These are phyloP conservation scores for Dalbergia oliveri DNA, from an alignment of 306 rosid genomes.

Conservation along the genomic window DNA sequence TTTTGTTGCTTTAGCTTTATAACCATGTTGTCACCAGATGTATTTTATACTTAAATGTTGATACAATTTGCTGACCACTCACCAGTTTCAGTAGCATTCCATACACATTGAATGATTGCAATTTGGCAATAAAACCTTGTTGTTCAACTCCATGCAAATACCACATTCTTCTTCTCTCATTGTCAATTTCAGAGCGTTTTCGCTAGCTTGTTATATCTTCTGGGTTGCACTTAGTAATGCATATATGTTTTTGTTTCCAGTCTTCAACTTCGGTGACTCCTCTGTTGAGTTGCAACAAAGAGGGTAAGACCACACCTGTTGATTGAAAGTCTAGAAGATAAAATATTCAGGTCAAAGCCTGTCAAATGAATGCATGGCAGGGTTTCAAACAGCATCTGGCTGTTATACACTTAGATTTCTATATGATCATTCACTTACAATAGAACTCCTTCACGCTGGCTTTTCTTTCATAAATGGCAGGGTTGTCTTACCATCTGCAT, in stretches of 20 bases:
- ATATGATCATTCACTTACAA: slow-evolving; percentile 55
- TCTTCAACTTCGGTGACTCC: slow-evolving; percentile 85
- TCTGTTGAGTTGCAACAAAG: slow-evolving; percentile 86
- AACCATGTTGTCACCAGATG: neutral
- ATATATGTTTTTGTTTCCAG: slow-evolving; percentile 73
- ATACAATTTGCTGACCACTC: slow-evolving; percentile 35
- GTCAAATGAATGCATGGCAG: neutral
- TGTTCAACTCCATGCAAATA: slow-evolving; percentile 88
- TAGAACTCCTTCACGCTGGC: slow-evolving; percentile 91
- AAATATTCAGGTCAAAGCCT: slow-evolving; percentile 30
- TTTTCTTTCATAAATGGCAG: slow-evolving; percentile 78
- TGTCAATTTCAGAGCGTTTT: slow-evolving; percentile 69
- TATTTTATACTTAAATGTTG: neutral
- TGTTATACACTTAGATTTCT: neutral
- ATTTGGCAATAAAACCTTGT: slow-evolving; percentile 79
- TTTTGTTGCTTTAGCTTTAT: slow-evolving; percentile 13
- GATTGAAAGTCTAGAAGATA: slow-evolving; percentile 28
- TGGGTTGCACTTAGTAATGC: slow-evolving; percentile 59
- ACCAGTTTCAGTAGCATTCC: slow-evolving; percentile 87
- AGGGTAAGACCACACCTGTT: slow-evolving; percentile 91
- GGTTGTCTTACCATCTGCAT: slow-evolving; percentile 82
- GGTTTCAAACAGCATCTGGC: neutral
- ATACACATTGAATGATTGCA: slow-evolving; percentile 86
- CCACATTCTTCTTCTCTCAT: slow-evolving; percentile 92
- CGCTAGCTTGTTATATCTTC: slow-evolving; percentile 60